These are phyloP conservation scores for Tilletia indica DNA, from an alignment of 1,284 basidiomycete species.

Conservation along the genomic window DNA sequence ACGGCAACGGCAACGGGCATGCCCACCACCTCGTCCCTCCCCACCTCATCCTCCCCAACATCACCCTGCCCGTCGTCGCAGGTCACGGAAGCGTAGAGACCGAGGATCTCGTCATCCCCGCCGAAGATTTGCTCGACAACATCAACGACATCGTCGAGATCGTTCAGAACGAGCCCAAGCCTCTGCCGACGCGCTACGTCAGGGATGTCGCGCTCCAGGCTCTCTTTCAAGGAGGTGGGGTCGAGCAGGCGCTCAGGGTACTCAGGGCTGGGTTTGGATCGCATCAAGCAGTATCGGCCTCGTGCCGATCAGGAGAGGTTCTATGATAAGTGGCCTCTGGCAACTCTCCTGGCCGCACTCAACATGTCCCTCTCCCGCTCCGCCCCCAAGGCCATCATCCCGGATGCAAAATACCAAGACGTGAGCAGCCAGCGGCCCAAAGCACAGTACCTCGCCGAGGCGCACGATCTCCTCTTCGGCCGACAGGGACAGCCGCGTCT, in stretches of 20 bases:
- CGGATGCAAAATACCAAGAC: conserved; percentile 45
- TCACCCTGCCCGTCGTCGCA: conserved; percentile 1
- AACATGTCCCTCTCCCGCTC: conserved; percentile 34
- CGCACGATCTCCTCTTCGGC: conserved; percentile 23
- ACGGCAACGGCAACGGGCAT: background rate
- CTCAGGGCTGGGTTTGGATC: conserved; percentile 3
- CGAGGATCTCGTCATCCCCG: conserved; percentile 3
- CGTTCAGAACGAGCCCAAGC: background rate
- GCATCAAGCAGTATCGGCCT: background rate
- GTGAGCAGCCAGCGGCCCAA: conserved; percentile 32
- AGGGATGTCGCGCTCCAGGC: conserved; percentile 12
- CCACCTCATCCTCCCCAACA: background rate
- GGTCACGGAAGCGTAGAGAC: background rate
- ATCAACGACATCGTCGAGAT: conserved; percentile 7
- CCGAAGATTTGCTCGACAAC: conserved; percentile 8
- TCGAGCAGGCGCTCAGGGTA: conserved; percentile 7
- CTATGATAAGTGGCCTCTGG: conserved; percentile 36
- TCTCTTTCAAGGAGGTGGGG: background rate
- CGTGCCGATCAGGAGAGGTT: background rate
- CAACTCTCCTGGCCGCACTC: conserved; percentile 40
- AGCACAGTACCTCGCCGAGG: conserved; percentile 35
- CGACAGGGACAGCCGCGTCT: conserved; percentile 24
- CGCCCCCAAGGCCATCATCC: conserved; percentile 47
- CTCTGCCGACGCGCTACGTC: conserved; percentile 9
- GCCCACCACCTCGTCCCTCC: conserved; percentile 11